Evolutionary conservation across 2,329 filamentous ascomycete genomes (phyloP).

Genomic region (Alternaria brassicae): DNA sequence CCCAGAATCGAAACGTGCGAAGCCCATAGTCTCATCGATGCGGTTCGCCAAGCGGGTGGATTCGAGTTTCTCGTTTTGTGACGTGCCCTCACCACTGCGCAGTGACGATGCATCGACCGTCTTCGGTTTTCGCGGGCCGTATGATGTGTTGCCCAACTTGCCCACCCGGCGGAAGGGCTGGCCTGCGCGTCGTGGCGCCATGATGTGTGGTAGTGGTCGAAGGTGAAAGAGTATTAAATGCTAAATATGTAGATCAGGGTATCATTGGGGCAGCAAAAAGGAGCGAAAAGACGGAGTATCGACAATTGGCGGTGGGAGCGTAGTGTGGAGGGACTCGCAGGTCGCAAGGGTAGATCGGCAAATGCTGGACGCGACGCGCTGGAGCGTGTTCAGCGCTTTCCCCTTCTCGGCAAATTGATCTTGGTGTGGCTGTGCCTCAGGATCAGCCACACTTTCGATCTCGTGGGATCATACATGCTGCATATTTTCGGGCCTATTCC

Average conservation of each 20-base stretch:
- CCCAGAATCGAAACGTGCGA: conserved; percentile 87
- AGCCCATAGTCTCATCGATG: conserved; percentile 96
- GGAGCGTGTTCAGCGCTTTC: conserved; percentile 26
- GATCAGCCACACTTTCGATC: neutral
- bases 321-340: conserved; percentile 18
- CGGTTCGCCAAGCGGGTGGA: conserved; percentile 80
- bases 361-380: conserved; percentile 33
- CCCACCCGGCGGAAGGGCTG: conserved; percentile 54
- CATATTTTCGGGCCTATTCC: conserved; percentile 36
- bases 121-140: conserved; percentile 67
- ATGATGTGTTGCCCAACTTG: conserved; percentile 51
- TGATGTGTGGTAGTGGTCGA: conserved; percentile 35
- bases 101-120: conserved; percentile 80
- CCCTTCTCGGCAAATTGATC: conserved; percentile 38
- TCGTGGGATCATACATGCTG: conserved; percentile 29
- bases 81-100: conserved; percentile 81
- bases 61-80: conserved; percentile 91
- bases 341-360: conserved; percentile 19
- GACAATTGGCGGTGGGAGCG: conserved; percentile 17
- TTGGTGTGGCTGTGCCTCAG: conserved; percentile 20
- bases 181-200: conserved; percentile 55
- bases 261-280: conserved; percentile 40
- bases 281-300: conserved; percentile 25
- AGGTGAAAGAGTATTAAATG: conserved; percentile 33
- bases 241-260: conserved; percentile 35